Evolutionary conservation across 1,284 basidiomycete genomes (phyloP).

Genomic region (Leccinum griseonigrum): DNA sequence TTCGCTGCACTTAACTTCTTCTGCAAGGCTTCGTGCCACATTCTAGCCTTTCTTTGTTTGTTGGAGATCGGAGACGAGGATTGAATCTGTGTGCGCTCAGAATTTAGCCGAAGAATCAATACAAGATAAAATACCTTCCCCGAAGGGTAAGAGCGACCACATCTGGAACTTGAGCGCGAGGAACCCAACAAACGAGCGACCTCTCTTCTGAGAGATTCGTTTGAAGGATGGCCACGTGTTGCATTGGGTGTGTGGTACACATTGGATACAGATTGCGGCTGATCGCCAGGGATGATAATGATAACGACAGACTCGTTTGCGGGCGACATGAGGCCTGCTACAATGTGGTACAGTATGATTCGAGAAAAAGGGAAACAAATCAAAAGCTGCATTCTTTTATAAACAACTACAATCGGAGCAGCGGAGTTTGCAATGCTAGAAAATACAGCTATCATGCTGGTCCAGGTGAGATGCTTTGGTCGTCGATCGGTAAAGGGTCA

Average conservation of each 20-base stretch:
- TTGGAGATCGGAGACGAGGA: conserved; percentile 1
- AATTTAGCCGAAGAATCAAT: neutral
- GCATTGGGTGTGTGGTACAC: neutral
- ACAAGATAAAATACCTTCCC: neutral
- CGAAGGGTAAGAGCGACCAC: neutral
- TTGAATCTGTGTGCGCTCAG: neutral
- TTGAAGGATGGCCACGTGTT: neutral
- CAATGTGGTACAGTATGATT: neutral
- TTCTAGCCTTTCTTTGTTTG: conserved; percentile 2
- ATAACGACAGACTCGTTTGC: neutral
- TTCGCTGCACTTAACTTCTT: conserved; percentile 1
- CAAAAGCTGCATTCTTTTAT: neutral
- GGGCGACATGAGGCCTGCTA: neutral
- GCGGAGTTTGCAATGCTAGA: neutral
- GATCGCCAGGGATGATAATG: neutral
- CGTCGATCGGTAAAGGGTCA: neutral
- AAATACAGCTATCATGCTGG: neutral
- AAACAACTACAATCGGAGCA: neutral
- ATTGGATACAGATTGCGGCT: neutral
- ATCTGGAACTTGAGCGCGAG: neutral
- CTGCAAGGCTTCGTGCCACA: conserved; percentile 2
- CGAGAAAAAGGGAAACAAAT: neutral
- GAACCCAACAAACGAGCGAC: neutral
- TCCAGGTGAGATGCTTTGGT: neutral
- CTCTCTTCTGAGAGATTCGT: neutral